These are phyloP conservation scores for Colletotrichum shisoi DNA, from an alignment of 2,329 filamentous ascomycete genomes.

Conservation along the genomic window DNA sequence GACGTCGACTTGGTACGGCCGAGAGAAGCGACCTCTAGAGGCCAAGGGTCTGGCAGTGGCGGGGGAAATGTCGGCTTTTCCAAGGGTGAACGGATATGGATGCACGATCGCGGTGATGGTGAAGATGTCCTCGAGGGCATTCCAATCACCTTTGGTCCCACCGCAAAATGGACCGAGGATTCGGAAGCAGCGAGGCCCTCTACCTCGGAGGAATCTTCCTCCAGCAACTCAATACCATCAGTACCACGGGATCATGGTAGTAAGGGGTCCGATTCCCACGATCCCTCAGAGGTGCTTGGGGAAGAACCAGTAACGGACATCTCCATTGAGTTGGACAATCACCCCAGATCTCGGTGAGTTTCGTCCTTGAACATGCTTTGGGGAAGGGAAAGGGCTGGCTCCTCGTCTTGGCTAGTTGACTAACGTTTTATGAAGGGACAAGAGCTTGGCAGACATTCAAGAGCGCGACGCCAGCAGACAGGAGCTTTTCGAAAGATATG, in stretches of 20 bases:
- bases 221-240: no score
- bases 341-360: neutral
- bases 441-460: no score
- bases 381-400: no score
- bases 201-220: no score
- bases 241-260: neutral
- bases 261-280: neutral
- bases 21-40: neutral
- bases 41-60: no score
- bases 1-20: neutral
- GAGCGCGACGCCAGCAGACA: neutral
- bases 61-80: neutral
- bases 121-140: neutral
- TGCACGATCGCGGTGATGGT: neutral
- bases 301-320: neutral
- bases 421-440: neutral
- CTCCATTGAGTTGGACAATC: neutral
- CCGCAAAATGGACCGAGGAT: neutral
- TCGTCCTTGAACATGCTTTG: neutral
- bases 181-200: no score
- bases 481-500: neutral
- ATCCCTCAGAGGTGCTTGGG: no score
- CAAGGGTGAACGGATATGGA: no score
- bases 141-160: neutral
- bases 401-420: neutral